Base-by-base conservation (phyloP, 1,139 yeast species). In the Petasospora fabianii region DNA sequence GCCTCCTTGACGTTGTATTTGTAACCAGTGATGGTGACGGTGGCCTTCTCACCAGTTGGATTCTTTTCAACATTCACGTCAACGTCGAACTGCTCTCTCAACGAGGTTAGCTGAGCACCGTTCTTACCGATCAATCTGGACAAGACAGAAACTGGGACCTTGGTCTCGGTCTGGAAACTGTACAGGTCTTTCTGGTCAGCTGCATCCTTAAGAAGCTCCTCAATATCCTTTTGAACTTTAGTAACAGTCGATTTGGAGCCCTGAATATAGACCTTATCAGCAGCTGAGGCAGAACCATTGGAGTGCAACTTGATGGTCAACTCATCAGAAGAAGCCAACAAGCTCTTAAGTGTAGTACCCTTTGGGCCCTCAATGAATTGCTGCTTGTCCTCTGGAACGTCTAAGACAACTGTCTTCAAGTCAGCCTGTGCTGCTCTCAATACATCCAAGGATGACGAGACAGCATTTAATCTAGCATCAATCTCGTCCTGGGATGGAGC, bases 111-210 rank as follows among this genome's bases (percentile, higher is more conserved):
- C 58, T 80, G 77, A 31, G 85, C 66, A 42, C 98, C 98, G 47
- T 78, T 85, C 60, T 83, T 84, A 51, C 98, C 99, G 61, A 94
- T 87, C 41, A 94, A 71, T 62, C 95, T 80, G 30, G 94, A 75
- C 44, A 90, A 69, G 34, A 78, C 75, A 41, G 72, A 67, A 3
- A 77, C 63, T 44, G 97, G 95, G 55, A 87, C 80, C 32, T 68
- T 69, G 49, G 77, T 64, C 30, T 73, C 66, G 17, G 78, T 62
- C 37, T 69, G 64, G 61, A 74, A 84, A 37, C 75, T 75, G 44
- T 80, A 75, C 20, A 78, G 74, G 41, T 68, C 70, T 43, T 74
- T 81, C 52, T 77, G 73, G 53, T 80, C 80, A 54, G 76, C 74
- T 36, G 83, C 78, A 48, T 84, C 92, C 39, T 71, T 73, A 46